These are phyloP conservation scores for Lipomyces spencermartinsiae DNA, from an alignment of 805 yeast genomes.

Conservation along the genomic window DNA sequence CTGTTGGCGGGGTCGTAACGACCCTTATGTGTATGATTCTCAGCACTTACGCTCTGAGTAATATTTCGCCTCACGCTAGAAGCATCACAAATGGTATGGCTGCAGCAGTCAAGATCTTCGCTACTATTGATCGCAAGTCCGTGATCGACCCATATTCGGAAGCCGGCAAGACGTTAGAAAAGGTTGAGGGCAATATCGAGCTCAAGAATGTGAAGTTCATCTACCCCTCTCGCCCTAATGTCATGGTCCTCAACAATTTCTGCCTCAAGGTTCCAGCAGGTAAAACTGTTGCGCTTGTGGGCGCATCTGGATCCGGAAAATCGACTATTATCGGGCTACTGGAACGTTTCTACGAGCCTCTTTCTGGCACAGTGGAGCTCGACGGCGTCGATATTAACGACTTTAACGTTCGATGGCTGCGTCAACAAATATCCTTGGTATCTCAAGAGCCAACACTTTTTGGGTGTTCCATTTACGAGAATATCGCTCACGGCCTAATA, in stretches of 20 bases:
- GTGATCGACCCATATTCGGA: conserved; percentile 45
- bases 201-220: conserved; percentile 38
- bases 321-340: conserved; percentile 56
- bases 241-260: conserved; percentile 39
- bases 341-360: conserved; percentile 63
- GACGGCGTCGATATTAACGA: conserved; percentile 56
- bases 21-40: conserved; percentile 48
- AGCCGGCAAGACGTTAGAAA: conserved; percentile 30
- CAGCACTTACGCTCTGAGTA: conserved; percentile 51
- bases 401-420: conserved; percentile 57
- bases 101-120: conserved; percentile 49
- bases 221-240: conserved; percentile 44
- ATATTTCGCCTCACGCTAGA: conserved; percentile 50
- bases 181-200: conserved; percentile 49
- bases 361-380: conserved; percentile 53
- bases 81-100: conserved; percentile 50
- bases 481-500: conserved; percentile 74
- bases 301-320: conserved; percentile 72
- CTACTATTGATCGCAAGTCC: conserved; percentile 52
- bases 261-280: conserved; percentile 65
- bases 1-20: conserved; percentile 34
- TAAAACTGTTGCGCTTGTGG: conserved; percentile 84
- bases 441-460: conserved; percentile 66
- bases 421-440: conserved; percentile 63
- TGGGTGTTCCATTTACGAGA: conserved; percentile 80